A percentile compares a stretch with the other conserved stretches of the same genome.
Evolutionary conservation across 805 yeast genomes (phyloP).

Genomic region (Osmozyma mogii): DNA sequence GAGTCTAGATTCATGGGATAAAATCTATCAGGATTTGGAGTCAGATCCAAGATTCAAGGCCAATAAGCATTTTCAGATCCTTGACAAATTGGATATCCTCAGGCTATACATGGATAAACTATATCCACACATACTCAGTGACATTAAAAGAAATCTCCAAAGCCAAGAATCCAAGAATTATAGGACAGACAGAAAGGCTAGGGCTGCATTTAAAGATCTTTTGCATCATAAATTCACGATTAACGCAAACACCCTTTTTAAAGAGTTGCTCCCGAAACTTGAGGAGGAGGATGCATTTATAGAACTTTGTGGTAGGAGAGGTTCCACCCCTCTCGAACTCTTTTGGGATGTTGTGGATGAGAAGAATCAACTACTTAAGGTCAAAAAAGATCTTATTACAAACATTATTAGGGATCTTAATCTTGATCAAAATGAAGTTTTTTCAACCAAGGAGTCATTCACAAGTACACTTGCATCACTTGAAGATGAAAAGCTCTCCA

Average conservation of each 20-base stretch:
- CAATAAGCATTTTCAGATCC: constrained; percentile 43
- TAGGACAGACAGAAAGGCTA: constrained; percentile 54
- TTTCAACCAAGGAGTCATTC: constrained; percentile 14
- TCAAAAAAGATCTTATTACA: constrained; percentile 52
- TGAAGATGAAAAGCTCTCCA: constrained; percentile 23
- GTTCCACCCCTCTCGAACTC: constrained; percentile 70
- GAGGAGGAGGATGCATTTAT: constrained; percentile 51
- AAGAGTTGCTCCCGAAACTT: constrained; percentile 41
- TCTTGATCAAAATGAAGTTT: constrained; percentile 11
- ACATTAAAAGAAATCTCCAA: constrained; percentile 15
- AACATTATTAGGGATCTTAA: constrained; percentile 36
- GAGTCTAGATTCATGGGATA: constrained; percentile 40
- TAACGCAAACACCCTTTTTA: constrained; percentile 51
- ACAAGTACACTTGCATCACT: constrained; percentile 10
- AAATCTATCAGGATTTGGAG: constrained; percentile 25
- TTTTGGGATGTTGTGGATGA: constrained; percentile 70
- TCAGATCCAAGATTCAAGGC: constrained; percentile 49
- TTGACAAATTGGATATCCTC: constrained; percentile 56
- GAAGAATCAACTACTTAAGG: constrained; percentile 45
- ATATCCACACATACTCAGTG: constrained; percentile 18
- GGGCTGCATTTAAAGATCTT: constrained; percentile 49
- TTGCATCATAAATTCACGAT: constrained; percentile 36
- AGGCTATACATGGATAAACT: constrained; percentile 37
- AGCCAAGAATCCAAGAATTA: constrained; percentile 33
- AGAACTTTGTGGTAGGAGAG: constrained; percentile 62